A percentile compares a stretch with the other conserved stretches of the same genome.
These are phyloP conservation scores for Blumeria hordei DNA, from an alignment of 2,329 filamentous ascomycete species.

Conservation along the genomic window DNA sequence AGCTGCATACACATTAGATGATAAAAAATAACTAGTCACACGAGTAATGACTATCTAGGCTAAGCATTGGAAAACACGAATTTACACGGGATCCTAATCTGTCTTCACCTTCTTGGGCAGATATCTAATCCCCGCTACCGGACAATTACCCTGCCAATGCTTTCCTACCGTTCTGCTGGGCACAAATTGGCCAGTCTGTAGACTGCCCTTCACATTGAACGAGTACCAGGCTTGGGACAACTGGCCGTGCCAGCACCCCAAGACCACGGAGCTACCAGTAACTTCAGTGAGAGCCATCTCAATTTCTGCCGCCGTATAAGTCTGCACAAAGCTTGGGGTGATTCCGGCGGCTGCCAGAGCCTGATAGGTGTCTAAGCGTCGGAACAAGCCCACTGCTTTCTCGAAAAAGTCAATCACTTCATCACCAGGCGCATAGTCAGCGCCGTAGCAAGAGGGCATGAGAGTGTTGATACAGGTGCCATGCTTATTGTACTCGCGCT, in stretches of 20 bases:
- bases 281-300: conserved; percentile 19
- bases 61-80: no score
- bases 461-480: conserved; percentile 49
- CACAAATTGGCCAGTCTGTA: conserved; percentile 25
- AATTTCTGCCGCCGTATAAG: conserved; percentile 20
- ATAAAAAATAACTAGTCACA: no score
- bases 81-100: no score
- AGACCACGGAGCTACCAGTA: conserved; percentile 21
- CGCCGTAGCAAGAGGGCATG: conserved; percentile 38
- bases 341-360: conserved; percentile 28
- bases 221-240: conserved; percentile 29
- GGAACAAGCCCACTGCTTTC: conserved; percentile 4
- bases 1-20: no score
- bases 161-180: conserved; percentile 13
- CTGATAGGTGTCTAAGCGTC: conserved; percentile 5
- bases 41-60: no score
- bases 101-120: conserved; percentile 21
- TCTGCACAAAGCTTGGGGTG: conserved; percentile 19
- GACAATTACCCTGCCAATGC: conserved; percentile 21
- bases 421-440: conserved; percentile 3
- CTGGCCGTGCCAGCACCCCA: conserved; percentile 20
- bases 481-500: conserved; percentile 56
- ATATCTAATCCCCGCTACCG: conserved; percentile 27
- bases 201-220: conserved; percentile 26
- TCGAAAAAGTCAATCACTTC: conserved; percentile 7